Conservation (phyloP, 768 basidiomycete genomes). For the Aureoboletus auriporus region DNA sequence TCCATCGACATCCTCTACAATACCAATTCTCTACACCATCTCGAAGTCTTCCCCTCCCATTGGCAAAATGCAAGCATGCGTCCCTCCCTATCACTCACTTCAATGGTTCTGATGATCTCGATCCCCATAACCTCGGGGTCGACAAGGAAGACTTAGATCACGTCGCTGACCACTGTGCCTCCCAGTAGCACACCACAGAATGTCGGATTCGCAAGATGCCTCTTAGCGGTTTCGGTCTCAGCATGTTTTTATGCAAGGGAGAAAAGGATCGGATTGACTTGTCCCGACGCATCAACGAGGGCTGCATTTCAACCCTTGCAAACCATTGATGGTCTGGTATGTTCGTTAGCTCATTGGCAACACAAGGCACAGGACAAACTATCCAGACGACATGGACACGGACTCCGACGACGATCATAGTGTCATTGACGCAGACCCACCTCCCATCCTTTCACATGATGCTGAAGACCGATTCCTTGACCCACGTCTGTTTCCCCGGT, state of each 20-base stretch:
- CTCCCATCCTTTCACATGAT: slow-evolving; percentile 23
- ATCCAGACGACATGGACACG: slow-evolving; percentile 65
- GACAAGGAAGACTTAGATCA: too few relatives aligned
- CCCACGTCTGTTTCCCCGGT: slow-evolving; percentile 43
- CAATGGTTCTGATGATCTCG: too few relatives aligned
- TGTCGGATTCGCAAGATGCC: slow-evolving; percentile 97
- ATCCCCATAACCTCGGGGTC: too few relatives aligned
- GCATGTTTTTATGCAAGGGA: slow-evolving; percentile 90
- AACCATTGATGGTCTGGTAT: slow-evolving; percentile 3
- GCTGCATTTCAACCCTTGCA: slow-evolving; percentile 43
- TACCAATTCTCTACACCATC: too few relatives aligned
- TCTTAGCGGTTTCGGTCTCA: slow-evolving; percentile 84
- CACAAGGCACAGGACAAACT: slow-evolving; percentile 65
- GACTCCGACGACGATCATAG: slow-evolving; percentile 44
- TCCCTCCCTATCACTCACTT: too few relatives aligned
- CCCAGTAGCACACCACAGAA: too few relatives aligned
- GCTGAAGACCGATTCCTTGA: slow-evolving; percentile 52
- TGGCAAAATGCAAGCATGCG: too few relatives aligned
- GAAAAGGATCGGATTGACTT: slow-evolving; percentile 87
- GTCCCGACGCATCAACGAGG: slow-evolving; percentile 63
- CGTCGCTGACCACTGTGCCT: too few relatives aligned
- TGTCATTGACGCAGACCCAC: slow-evolving; percentile 28
- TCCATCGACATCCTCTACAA: too few relatives aligned
- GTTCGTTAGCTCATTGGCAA: slow-evolving; percentile 9
- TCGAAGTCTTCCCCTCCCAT: too few relatives aligned